Conservation (phyloP, 805 yeast species). For the Brettanomyces sp. region DNA sequence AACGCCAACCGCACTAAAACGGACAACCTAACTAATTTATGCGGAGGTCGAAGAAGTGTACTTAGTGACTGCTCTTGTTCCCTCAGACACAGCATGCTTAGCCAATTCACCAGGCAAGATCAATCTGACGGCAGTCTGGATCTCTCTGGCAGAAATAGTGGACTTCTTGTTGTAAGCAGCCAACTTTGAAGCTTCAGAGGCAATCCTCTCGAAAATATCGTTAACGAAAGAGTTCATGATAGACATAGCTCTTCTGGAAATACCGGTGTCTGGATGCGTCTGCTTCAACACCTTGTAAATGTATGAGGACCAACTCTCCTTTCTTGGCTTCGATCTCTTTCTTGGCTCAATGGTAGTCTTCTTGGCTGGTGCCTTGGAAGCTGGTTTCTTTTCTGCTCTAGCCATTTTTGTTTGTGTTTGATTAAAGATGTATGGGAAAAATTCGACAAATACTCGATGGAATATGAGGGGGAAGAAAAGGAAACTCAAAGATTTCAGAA, state of each 20-base stretch:
- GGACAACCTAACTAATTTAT: conserved; percentile 31
- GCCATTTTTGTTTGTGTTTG: conserved; percentile 37
- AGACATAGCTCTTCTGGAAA: conserved; percentile 97
- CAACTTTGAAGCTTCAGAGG: conserved; percentile 94
- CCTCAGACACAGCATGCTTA: conserved; percentile 97
- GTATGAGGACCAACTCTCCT: conserved; percentile 96
- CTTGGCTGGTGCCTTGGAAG: conserved; percentile 96
- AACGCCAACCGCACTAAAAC: conserved; percentile 29
- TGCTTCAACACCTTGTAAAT: conserved; percentile 97
- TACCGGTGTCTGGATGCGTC: conserved; percentile 99
- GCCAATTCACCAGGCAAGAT: conserved; percentile 98
- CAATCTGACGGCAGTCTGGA: conserved; percentile 96
- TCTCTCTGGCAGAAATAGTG: conserved; percentile 96
- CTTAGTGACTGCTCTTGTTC: conserved; percentile 96
- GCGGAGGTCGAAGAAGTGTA: conserved; percentile 61
- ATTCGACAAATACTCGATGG: conserved; percentile 1
- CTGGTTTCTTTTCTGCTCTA: conserved; percentile 55
- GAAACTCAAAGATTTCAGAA: no score
- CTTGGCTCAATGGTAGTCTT: conserved; percentile 78
- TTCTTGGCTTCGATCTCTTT: conserved; percentile 92
- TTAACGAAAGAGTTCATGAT: conserved; percentile 97
- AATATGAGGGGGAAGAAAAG: neutral
- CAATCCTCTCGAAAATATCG: conserved; percentile 97
- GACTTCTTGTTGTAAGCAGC: conserved; percentile 99
- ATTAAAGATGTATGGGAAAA: neutral